These are phyloP conservation scores for Penicillium dipodomyicola DNA, from an alignment of 495 filamentous ascomycete species.

Conservation along the genomic window DNA sequence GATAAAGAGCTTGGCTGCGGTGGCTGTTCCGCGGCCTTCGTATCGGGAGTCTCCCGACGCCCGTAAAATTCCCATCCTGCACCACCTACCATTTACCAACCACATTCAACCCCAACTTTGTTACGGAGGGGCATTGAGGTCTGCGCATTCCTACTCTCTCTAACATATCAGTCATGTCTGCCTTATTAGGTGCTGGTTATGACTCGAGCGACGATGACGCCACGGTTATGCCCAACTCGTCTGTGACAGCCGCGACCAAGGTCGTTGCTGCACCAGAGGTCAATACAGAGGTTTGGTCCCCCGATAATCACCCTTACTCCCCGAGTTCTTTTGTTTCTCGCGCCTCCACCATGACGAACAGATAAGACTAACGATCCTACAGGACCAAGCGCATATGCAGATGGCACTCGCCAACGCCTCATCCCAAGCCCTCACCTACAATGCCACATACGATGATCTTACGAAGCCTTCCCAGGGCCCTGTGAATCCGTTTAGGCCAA, in stretches of 20 bases:
- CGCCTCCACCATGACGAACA: conserved; percentile 3
- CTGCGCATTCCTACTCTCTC: conserved; percentile 3
- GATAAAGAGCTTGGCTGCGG: conserved; percentile 6
- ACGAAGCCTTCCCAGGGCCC: conserved; percentile 68
- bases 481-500: conserved; percentile 71
- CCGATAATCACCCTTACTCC: conserved; percentile 13
- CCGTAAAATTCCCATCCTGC: conserved; percentile 40
- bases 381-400: conserved; percentile 57
- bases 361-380: conserved; percentile 39
- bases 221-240: conserved; percentile 20
- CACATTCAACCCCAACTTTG: conserved; percentile 12
- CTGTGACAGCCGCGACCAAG: conserved; percentile 38
- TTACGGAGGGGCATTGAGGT: conserved; percentile 11
- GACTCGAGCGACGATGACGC: conserved; percentile 55
- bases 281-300: conserved; percentile 62
- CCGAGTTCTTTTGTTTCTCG: background rate
- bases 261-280: conserved; percentile 57
- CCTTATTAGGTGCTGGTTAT: conserved; percentile 49
- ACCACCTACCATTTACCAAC: conserved; percentile 9
- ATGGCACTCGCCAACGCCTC: conserved; percentile 57
- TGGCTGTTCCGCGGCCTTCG: conserved; percentile 23
- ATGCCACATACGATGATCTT: conserved; percentile 71
- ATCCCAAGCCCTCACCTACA: conserved; percentile 53
- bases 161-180: conserved; percentile 39
- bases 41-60: conserved; percentile 25